phyloP scores from a whole-genome alignment of 2,329 filamentous ascomycete genomes.

The Verticillium alfalfae region DNA sequence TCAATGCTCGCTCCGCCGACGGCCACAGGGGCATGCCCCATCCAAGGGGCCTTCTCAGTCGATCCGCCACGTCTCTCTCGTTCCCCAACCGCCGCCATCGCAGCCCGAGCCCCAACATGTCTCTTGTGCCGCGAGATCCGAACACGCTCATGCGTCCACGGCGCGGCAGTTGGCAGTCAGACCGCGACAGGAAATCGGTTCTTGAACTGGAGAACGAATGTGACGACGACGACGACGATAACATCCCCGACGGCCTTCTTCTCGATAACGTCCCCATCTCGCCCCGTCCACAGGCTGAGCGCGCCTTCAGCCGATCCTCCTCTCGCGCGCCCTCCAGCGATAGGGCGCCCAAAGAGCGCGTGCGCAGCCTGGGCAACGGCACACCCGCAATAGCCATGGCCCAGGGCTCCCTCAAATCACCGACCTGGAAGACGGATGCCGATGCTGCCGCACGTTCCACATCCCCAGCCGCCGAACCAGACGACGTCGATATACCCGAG shows the following conservation, averaged over 20 bases:
- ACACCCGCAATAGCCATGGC: conserved; percentile 55
- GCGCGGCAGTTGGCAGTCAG: conserved; percentile 69
- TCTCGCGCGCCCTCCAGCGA: conserved; percentile 52
- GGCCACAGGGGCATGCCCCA: conserved; percentile 2
- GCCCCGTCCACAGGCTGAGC: conserved; percentile 56
- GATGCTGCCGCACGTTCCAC: conserved; percentile 16
- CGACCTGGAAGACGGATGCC: conserved; percentile 44
- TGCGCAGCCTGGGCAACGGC: conserved; percentile 57
- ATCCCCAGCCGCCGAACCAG: neutral
- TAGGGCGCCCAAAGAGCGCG: conserved; percentile 41
- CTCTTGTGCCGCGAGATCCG: conserved; percentile 37
- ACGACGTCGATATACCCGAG: conserved; percentile 22
- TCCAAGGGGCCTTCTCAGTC: conserved; percentile 25
- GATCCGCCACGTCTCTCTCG: conserved; percentile 32
- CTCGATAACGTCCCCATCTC: conserved; percentile 81
- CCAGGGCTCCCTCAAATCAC: conserved; percentile 55
- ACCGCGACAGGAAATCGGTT: conserved; percentile 58
- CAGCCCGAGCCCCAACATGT: conserved; percentile 46
- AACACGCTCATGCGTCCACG: conserved; percentile 32
- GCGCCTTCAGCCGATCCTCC: conserved; percentile 45
- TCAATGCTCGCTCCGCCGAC: conserved; percentile 26
- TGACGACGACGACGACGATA: conserved; percentile 64
- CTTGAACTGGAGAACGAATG: conserved; percentile 71
- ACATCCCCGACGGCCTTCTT: conserved; percentile 72
- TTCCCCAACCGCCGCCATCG: conserved; percentile 30